Conservation (phyloP, 176 grass and related monocot genomes). For the Stipa capillata region DNA sequence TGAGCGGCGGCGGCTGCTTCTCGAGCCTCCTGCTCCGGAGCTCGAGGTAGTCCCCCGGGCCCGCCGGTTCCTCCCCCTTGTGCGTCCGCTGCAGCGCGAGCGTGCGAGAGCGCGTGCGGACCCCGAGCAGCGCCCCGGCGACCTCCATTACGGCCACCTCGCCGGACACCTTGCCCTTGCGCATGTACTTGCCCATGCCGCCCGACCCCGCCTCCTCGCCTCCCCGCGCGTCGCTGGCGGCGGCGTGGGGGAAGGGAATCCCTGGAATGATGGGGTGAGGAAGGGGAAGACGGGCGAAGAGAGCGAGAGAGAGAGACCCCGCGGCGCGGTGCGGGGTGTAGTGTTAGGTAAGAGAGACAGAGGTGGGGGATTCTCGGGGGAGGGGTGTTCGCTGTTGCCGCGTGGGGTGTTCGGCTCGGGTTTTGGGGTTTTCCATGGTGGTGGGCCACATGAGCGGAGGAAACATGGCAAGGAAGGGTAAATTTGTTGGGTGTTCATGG, state of each 20-base stretch:
- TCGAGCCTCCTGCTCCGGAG: constrained; percentile 80
- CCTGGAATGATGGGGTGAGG: constrained; percentile 38
- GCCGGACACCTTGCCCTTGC: constrained; percentile 69
- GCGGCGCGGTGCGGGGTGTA: constrained; percentile 10
- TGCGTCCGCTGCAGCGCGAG: constrained; percentile 47
- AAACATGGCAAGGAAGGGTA: too few species aligned
- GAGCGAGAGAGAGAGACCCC: background rate
- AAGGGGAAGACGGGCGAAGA: too few species aligned
- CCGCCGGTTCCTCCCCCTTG: background rate
- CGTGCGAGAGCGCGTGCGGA: constrained; percentile 78
- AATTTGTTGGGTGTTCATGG: too few species aligned
- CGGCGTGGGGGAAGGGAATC: background rate
- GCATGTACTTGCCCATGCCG: constrained; percentile 87
- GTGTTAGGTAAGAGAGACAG: constrained; percentile 18
- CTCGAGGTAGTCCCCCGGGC: constrained; percentile 52
- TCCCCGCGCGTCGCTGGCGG: background rate
- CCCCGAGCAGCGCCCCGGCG: constrained; percentile 52
- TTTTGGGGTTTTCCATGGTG: background rate
- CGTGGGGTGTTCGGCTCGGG: background rate
- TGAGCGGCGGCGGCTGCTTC: constrained; percentile 33
- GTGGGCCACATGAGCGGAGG: background rate
- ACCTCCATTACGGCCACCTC: constrained; percentile 91
- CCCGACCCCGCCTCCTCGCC: background rate
- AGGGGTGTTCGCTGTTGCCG: background rate
- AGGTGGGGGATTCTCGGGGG: background rate